Evolutionary conservation across 2,329 filamentous ascomycete genomes (phyloP).

Genomic region (Claviceps monticola): DNA sequence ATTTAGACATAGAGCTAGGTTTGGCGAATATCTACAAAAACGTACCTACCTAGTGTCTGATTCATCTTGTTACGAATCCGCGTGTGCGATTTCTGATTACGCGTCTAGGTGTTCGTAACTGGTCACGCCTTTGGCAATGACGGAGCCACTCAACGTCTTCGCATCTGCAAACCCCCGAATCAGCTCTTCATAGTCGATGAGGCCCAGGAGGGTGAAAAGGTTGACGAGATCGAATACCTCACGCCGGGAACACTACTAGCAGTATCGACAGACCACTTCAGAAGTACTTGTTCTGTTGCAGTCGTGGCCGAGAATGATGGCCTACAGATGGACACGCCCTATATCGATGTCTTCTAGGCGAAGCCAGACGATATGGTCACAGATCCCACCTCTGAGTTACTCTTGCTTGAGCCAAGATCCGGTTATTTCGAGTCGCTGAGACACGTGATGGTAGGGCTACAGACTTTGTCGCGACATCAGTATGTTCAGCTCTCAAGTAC

Average conservation of each 20-base stretch:
- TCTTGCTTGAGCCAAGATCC: constrained; percentile 64
- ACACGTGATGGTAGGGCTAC: constrained; percentile 59
- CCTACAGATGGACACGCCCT: constrained; percentile 15
- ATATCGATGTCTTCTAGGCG: constrained; percentile 62
- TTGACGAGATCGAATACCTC: constrained; percentile 33
- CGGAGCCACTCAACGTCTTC: constrained; percentile 32
- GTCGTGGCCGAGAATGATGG: constrained; percentile 58
- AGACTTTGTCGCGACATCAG: constrained; percentile 41
- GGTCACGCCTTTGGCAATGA: constrained; percentile 48
- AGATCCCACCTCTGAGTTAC: constrained; percentile 53
- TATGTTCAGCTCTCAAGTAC: constrained; percentile 24
- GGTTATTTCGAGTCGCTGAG: constrained; percentile 69
- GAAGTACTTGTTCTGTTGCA: constrained; percentile 52
- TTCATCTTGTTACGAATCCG: background rate
- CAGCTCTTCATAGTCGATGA: constrained; percentile 31
- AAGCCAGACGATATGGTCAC: constrained; percentile 43
- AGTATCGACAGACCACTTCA: constrained; percentile 47
- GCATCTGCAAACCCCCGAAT: constrained; percentile 58
- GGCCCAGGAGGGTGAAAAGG: constrained; percentile 39
- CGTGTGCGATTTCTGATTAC: background rate
- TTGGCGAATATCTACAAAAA: constrained; percentile 52
- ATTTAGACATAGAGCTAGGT: constrained; percentile 34
- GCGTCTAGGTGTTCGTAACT: constrained; percentile 46
- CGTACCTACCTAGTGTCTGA: constrained; percentile 26
- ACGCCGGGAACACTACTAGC: constrained; percentile 39